phyloP scores from a whole-genome alignment of 139 green algal species.

The Micractinium conductrix region DNA sequence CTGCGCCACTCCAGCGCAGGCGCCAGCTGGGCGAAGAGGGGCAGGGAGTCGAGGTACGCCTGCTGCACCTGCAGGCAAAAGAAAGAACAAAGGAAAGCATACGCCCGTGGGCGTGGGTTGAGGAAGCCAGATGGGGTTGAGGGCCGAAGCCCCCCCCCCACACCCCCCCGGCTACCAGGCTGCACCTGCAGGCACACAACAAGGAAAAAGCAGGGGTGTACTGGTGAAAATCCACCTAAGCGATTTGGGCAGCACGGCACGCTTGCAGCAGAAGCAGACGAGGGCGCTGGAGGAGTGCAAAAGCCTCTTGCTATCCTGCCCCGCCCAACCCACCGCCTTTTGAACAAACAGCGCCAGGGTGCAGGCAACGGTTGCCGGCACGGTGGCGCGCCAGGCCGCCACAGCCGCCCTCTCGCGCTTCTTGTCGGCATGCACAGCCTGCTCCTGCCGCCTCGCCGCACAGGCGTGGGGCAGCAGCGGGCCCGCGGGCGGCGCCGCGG shows the following conservation, averaged over 20 bases:
- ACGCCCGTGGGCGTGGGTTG: too few species aligned
- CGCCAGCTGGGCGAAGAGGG: conserved; percentile 44
- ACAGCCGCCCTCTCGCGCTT: background rate
- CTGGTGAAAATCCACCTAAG: too few species aligned
- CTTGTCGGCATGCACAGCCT: background rate
- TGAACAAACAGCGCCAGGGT: conserved; percentile 51
- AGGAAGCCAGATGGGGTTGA: too few species aligned
- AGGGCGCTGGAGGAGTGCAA: too few species aligned
- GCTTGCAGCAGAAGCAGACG: too few species aligned
- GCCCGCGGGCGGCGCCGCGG: background rate
- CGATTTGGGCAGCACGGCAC: too few species aligned
- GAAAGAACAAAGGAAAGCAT: too few species aligned
- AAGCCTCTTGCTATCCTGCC: too few species aligned
- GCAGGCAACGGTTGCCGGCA: conserved; percentile 33
- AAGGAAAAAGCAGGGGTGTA: too few species aligned
- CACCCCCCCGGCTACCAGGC: too few species aligned
- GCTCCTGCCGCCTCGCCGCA: background rate
- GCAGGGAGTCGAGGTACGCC: conserved; percentile 53
- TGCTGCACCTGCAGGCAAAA: conserved; percentile 43
- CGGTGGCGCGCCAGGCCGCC: conserved; percentile 7
- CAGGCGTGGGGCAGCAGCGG: conserved; percentile 10
- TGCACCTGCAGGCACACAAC: too few species aligned
- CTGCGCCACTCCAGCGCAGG: conserved; percentile 44
- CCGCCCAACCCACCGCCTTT: conserved; percentile 45
- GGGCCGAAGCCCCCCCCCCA: too few species aligned